Evolutionary conservation across 148 eudicot genomes (phyloP), one percentile per base, ranked within the genome.

Genomic region (Diospyros kaki): DNA sequence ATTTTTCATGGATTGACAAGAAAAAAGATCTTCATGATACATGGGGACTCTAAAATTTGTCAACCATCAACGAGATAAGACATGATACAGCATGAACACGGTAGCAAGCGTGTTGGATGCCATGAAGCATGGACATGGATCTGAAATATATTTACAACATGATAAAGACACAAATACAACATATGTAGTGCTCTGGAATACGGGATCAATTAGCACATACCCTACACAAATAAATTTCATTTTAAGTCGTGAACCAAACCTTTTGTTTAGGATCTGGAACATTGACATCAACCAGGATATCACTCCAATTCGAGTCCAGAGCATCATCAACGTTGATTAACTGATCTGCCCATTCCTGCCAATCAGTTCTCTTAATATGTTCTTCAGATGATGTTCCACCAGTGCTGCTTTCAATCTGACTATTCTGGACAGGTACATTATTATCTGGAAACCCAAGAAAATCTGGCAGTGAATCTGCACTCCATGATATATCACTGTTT

Each of bases 301-400:
- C 91, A 58, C 81, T 80, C 96, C 96, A 93, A 76, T 85, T 83
- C 72, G 93, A 76, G 64, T 84, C 90, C 56, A 89, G 38, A 45
- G 85, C 68, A 73, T 86, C 91, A 74, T 85, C 87, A 72, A 70
- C 84, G 50, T 73, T 46, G 58, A 93, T 80, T 48, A 88, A 75
- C 70, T 83, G 83, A 45, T 90, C 89, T n/a, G 85, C 81, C 88
- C 91, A 79, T 13, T 84, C 93, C 64, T 72, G 81, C 98, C 93
- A 93, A 76, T 87, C 87, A 79, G 70, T 82, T 77, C 78, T 79
- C 80, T 79, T 88, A 68, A 43, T 58, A 66, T 79, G 77, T 58
- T 83, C 83, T 6, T 85, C 89, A 45, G 82, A 67, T 14, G 80
- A 71, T 80, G 83, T 71, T 4, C 74, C 81, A 43, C 73, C 84